Conservation (phyloP, 495 filamentous ascomycete genomes). For the Endocarpon pusillum region DNA sequence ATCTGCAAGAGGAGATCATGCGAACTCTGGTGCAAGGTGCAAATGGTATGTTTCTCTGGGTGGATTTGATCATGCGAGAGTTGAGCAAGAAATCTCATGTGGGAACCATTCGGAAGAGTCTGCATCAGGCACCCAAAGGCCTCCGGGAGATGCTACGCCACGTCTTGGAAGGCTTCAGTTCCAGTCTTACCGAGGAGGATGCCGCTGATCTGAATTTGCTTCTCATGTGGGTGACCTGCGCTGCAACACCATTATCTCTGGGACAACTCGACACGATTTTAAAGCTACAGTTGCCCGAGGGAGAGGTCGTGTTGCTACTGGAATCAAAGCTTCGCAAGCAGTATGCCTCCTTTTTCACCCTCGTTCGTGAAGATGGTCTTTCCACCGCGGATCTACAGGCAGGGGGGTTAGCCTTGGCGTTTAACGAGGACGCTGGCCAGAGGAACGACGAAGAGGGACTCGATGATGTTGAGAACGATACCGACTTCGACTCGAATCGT, state of each 20-base stretch:
- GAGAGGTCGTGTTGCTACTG: slow-evolving; percentile 16
- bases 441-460: slow-evolving; percentile 4
- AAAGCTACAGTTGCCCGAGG: slow-evolving; percentile 12
- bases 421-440: background rate
- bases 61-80: slow-evolving; percentile 19
- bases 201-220: slow-evolving; percentile 17
- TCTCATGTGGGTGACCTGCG: slow-evolving; percentile 18
- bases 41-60: slow-evolving; percentile 23
- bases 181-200: slow-evolving; percentile 11
- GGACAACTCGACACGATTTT: slow-evolving; percentile 17
- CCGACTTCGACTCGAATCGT: slow-evolving; percentile 15
- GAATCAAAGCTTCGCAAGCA: slow-evolving; percentile 19
- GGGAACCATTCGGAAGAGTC: slow-evolving; percentile 11
- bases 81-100: slow-evolving; percentile 14
- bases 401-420: background rate
- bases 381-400: slow-evolving; percentile 15
- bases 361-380: slow-evolving; percentile 18
- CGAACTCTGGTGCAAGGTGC: slow-evolving; percentile 14
- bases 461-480: slow-evolving; percentile 11
- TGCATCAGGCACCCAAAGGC: slow-evolving; percentile 15
- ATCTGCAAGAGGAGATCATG: slow-evolving; percentile 14
- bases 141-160: slow-evolving; percentile 19
- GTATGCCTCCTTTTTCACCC: slow-evolving; percentile 20
- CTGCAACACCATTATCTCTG: slow-evolving; percentile 13
- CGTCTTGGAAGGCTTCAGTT: slow-evolving; percentile 14